Percentiles rank a stretch among this genome's conserved stretches.
Conservation (phyloP, 495 filamentous ascomycete species). For the Penicillium bialowiezense region DNA sequence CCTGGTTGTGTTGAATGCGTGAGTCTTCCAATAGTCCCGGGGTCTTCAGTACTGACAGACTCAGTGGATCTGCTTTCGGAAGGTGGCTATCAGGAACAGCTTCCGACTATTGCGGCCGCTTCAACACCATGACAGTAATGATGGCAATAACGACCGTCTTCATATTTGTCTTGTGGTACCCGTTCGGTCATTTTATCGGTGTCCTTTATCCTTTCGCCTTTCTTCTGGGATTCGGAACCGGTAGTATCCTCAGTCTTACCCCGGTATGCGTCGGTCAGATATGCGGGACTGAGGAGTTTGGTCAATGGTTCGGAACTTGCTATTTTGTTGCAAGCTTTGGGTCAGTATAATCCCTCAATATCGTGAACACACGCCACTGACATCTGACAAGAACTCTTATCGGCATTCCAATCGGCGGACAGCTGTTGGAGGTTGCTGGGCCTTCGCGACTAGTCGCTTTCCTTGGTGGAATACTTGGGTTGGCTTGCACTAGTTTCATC, state of each 20-base stretch:
- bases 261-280: constrained; percentile 59
- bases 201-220: constrained; percentile 52
- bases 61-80: constrained; percentile 42
- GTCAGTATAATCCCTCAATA: not conserved
- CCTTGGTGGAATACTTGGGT: constrained; percentile 4
- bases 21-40: not conserved
- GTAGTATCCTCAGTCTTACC: constrained; percentile 57
- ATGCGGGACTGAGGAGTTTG: constrained; percentile 56
- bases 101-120: constrained; percentile 65
- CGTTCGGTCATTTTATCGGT: constrained; percentile 43
- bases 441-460: constrained; percentile 4
- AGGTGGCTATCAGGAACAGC: constrained; percentile 63
- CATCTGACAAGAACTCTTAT: not conserved
- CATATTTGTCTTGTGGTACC: constrained; percentile 53
- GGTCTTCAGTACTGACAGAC: not conserved
- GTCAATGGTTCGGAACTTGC: constrained; percentile 59
- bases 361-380: not conserved
- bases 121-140: constrained; percentile 47
- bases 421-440: constrained; percentile 7
- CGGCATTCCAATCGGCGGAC: constrained; percentile 9
- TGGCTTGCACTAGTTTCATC: not conserved
- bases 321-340: constrained; percentile 45
- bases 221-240: constrained; percentile 57
- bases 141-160: constrained; percentile 43
- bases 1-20: constrained; percentile 28